These are phyloP conservation scores for Ceratocystis variospora DNA, from an alignment of 2,329 filamentous ascomycete species.

Conservation along the genomic window DNA sequence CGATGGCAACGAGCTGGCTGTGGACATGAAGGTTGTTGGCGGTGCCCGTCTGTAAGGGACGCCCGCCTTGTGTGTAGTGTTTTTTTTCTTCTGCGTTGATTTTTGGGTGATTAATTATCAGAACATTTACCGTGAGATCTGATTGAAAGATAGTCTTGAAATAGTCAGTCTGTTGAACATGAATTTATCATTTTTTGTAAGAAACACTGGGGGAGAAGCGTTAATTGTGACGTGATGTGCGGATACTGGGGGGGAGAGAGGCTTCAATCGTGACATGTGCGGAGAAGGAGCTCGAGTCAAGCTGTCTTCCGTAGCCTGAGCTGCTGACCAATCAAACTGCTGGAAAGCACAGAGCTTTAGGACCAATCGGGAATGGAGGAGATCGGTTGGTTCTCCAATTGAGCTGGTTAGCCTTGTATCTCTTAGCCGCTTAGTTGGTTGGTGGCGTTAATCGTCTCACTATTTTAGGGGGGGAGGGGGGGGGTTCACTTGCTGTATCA, in stretches of 20 bases:
- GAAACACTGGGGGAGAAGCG: no score
- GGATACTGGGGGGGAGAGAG: no score
- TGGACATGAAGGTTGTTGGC: slow-evolving; percentile 99
- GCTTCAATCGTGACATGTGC: no score
- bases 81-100: slow-evolving; percentile 9
- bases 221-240: no score
- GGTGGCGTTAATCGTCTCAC: neutral
- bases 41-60: slow-evolving; percentile 48
- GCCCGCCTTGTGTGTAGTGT: neutral
- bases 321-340: neutral
- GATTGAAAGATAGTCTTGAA: slow-evolving; percentile 7
- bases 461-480: neutral
- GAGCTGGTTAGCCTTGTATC: neutral
- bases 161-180: slow-evolving; percentile 5
- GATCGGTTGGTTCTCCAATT: neutral
- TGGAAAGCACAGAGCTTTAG: no score
- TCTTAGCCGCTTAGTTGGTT: neutral
- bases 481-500: neutral
- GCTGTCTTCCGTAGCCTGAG: neutral
- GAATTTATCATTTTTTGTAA: slow-evolving; percentile 1
- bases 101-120: slow-evolving; percentile 13
- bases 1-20: slow-evolving; percentile 80
- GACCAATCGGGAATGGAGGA: no score
- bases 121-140: slow-evolving; percentile 7
- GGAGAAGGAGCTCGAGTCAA: neutral